A percentile compares a stretch with the other conserved stretches of the same genome.
phyloP scores from a whole-genome alignment of 495 filamentous ascomycete genomes.

The Xylaria flabelliformis region DNA sequence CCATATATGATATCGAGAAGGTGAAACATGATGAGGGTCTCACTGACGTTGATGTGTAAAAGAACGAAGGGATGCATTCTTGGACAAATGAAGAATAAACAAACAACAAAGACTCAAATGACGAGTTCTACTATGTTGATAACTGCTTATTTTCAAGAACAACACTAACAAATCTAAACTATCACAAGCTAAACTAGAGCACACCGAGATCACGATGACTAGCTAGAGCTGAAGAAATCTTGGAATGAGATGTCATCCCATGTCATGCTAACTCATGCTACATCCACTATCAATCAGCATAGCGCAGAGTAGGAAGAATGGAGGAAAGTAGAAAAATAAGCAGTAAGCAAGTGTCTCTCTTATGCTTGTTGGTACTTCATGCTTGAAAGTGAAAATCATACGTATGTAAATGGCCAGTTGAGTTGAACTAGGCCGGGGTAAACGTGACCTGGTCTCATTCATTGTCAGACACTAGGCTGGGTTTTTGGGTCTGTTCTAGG shows the following conservation, averaged over 20 bases:
- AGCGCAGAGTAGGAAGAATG: background rate
- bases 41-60: background rate
- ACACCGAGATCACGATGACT: background rate
- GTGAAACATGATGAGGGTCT: background rate
- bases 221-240: background rate
- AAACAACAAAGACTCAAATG: background rate
- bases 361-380: slow-evolving; percentile 23
- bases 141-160: background rate
- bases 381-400: background rate
- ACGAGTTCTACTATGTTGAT: background rate
- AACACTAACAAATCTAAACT: too few relatives aligned
- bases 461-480: slow-evolving; percentile 12
- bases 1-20: background rate
- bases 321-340: background rate
- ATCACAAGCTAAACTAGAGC: background rate
- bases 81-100: background rate
- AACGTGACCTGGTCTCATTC: slow-evolving; percentile 14
- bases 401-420: background rate
- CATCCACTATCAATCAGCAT: background rate
- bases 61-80: background rate
- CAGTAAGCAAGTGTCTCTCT: background rate
- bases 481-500: slow-evolving; percentile 11
- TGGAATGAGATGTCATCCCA: background rate
- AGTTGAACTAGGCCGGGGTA: slow-evolving; percentile 12
- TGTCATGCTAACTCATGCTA: background rate